Percentiles rank a stretch among this genome's conserved stretches.
phyloP scores from a whole-genome alignment of 2,329 filamentous ascomycete genomes.

The Sordariomycetes sp. region DNA sequence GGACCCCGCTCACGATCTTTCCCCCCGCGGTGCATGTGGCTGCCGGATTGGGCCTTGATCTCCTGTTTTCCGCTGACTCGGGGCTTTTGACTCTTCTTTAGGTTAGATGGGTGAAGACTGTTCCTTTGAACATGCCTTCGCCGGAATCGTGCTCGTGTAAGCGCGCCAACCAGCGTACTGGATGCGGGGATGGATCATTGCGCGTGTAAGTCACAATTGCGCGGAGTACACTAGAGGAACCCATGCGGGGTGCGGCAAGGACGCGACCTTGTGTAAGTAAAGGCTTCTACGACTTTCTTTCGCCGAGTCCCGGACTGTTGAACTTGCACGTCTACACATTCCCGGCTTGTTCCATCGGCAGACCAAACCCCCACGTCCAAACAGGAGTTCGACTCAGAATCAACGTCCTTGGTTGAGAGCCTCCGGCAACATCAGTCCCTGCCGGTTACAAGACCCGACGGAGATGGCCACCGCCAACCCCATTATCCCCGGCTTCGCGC shows the following conservation, averaged over 20 bases:
- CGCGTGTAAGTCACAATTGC: not conserved
- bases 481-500: slow-evolving; percentile 17
- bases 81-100: not conserved
- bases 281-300: too few relatives aligned
- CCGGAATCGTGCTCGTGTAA: not conserved
- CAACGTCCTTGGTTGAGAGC: too few relatives aligned
- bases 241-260: not conserved
- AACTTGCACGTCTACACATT: too few relatives aligned
- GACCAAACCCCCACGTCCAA: too few relatives aligned
- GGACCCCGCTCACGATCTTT: not conserved
- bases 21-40: not conserved
- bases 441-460: not conserved
- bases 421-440: too few relatives aligned
- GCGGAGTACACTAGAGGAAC: not conserved
- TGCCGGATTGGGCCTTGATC: not conserved
- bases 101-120: not conserved
- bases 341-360: too few relatives aligned
- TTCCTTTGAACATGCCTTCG: not conserved
- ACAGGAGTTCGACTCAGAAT: too few relatives aligned
- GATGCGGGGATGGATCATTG: not conserved
- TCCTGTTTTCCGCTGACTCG: not conserved
- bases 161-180: not conserved
- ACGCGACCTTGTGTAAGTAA: not conserved
- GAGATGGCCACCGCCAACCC: slow-evolving; percentile 10
- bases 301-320: too few relatives aligned